Conservation (phyloP, 495 filamentous ascomycete genomes). For the Aspergillus campestris region DNA sequence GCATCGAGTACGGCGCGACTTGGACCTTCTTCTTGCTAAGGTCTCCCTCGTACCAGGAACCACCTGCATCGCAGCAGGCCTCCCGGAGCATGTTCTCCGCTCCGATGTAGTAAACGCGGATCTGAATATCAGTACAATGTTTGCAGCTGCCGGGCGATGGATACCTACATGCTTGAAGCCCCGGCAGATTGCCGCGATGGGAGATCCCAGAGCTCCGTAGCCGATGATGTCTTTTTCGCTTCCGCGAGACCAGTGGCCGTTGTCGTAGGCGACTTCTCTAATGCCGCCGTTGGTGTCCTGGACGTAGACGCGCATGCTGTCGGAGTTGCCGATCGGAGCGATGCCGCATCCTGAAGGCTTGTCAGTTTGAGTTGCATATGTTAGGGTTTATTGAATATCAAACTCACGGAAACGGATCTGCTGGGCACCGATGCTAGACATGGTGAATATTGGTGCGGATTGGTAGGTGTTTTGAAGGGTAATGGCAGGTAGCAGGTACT, state of each 20-base stretch:
- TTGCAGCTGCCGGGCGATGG: not conserved
- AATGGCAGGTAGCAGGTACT: too few species aligned
- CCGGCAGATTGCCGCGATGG: not conserved
- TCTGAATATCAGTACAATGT: not conserved
- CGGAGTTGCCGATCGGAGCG: not conserved
- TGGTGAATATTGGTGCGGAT: not conserved
- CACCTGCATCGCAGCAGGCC: not conserved
- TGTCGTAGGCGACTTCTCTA: not conserved
- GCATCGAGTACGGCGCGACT: not conserved
- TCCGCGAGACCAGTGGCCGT: conserved; percentile 1
- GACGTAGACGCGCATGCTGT: not conserved
- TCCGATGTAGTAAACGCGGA: not conserved
- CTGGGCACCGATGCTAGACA: not conserved
- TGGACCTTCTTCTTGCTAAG: not conserved
- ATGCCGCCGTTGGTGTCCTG: not conserved
- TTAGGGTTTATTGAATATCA: too few species aligned
- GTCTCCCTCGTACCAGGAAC: not conserved
- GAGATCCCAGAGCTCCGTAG: not conserved
- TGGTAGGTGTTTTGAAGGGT: too few species aligned
- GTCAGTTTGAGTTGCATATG: too few species aligned
- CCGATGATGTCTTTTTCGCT: not conserved
- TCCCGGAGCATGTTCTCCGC: not conserved
- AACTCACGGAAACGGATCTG: not conserved
- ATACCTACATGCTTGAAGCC: too few species aligned
- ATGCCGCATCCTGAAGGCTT: not conserved